phyloP scores from a whole-genome alignment of 257 asterid species.

The Solanum chmielewskii region DNA sequence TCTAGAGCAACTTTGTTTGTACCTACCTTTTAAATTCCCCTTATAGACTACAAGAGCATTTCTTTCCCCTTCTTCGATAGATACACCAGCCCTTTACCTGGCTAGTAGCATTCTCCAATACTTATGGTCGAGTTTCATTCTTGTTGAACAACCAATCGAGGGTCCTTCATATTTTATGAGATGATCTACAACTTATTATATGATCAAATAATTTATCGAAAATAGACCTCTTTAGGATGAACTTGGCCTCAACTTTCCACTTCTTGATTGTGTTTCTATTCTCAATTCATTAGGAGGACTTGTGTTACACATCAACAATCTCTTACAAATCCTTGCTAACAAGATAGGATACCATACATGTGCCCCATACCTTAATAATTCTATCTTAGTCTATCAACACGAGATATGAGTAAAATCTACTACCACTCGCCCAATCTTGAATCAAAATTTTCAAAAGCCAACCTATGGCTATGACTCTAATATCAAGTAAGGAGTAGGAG shows the following conservation, averaged over 20 bases:
- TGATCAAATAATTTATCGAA: background rate
- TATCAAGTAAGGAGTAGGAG: background rate
- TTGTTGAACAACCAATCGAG: background rate
- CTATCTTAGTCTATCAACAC: background rate
- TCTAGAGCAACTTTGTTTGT: background rate
- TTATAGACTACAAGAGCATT: background rate
- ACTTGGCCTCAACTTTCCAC: background rate
- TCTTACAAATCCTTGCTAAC: background rate
- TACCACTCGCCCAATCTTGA: background rate
- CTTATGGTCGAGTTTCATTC: background rate
- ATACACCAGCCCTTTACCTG: background rate
- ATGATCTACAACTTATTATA: background rate
- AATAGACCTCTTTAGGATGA: background rate
- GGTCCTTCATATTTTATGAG: background rate
- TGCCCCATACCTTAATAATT: background rate
- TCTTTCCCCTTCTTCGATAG: background rate
- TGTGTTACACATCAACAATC: background rate
- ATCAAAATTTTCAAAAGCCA: background rate
- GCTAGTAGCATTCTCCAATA: background rate
- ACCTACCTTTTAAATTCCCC: background rate
- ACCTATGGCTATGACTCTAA: background rate
- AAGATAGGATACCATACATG: background rate
- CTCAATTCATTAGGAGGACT: background rate
- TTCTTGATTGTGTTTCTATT: background rate
- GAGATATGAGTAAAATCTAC: background rate